Evolutionary conservation across 192 early-diverging fungal species (phyloP).

Genomic region (Cladochytrium replicatum): DNA sequence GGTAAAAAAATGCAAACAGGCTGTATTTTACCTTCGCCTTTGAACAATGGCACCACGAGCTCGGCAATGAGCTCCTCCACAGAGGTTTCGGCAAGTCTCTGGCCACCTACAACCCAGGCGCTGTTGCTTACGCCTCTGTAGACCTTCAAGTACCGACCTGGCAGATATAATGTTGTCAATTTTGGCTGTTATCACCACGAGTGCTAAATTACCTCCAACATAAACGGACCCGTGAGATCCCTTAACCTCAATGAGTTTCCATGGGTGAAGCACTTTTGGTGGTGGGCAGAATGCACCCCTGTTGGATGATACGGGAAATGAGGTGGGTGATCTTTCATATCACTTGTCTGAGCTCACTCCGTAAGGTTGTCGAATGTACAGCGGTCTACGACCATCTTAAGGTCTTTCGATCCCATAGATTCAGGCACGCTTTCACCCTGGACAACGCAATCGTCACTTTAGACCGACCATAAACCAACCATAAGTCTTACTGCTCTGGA

Average conservation of each 20-base stretch:
- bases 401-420: too few species aligned
- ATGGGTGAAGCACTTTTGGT: slow-evolving; percentile 20
- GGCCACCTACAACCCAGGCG: slow-evolving; percentile 65
- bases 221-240: slow-evolving; percentile 44
- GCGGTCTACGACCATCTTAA: too few species aligned
- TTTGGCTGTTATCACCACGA: not conserved
- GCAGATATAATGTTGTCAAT: too few species aligned
- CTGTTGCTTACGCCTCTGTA: slow-evolving; percentile 66
- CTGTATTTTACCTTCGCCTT: slow-evolving; percentile 42
- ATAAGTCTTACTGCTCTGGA: too few species aligned
- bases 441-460: too few species aligned
- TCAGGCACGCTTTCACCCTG: too few species aligned
- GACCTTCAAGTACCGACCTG: slow-evolving; percentile 38
- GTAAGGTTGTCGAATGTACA: slow-evolving; percentile 13
- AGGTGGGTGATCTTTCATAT: slow-evolving; percentile 18
- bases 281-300: slow-evolving; percentile 4
- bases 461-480: too few species aligned
- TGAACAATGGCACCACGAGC: slow-evolving; percentile 43
- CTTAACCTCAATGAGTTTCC: too few species aligned
- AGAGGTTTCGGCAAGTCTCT: slow-evolving; percentile 57
- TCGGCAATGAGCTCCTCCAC: slow-evolving; percentile 71
- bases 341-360: slow-evolving; percentile 13
- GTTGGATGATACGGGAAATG: slow-evolving; percentile 14
- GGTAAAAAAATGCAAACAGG: slow-evolving; percentile 3
- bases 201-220: slow-evolving; percentile 35